phyloP scores from a whole-genome alignment of 192 early-diverging fungal genomes.

The Umbelopsis vinacea region DNA sequence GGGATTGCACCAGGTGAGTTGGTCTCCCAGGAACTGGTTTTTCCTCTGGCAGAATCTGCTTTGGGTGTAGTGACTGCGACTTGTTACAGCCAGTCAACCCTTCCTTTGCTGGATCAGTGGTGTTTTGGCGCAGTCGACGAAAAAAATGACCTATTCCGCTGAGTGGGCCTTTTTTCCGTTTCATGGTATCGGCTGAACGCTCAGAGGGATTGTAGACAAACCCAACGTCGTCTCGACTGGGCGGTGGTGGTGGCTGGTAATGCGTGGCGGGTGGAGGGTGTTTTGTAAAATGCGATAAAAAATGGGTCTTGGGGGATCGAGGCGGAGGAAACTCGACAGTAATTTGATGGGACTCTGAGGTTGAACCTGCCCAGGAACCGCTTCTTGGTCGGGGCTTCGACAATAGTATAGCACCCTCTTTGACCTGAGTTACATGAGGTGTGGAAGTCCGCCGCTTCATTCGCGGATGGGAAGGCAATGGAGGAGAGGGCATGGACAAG shows the following conservation, averaged over 20 bases:
- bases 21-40: background rate
- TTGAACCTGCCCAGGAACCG: constrained; percentile 12
- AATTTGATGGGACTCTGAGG: background rate
- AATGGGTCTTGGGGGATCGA: background rate
- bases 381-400: constrained; percentile 4
- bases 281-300: background rate
- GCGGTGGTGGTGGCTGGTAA: background rate
- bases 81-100: background rate
- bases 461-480: background rate
- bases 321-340: background rate
- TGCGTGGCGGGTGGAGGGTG: background rate
- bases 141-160: constrained; percentile 5
- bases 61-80: background rate
- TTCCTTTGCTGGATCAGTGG: background rate
- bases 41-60: background rate
- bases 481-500: background rate
- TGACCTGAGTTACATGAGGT: background rate
- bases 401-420: background rate
- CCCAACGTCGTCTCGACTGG: background rate
- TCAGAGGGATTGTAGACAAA: constrained; percentile 17
- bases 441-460: background rate
- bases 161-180: constrained; percentile 14
- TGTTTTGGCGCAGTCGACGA: constrained; percentile 6
- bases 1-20: background rate
- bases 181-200: background rate